Percentiles rank a stretch among this genome's conserved stretches.
phyloP scores from a whole-genome alignment of 1,284 basidiomycete genomes.

The Peniophora sp. region DNA sequence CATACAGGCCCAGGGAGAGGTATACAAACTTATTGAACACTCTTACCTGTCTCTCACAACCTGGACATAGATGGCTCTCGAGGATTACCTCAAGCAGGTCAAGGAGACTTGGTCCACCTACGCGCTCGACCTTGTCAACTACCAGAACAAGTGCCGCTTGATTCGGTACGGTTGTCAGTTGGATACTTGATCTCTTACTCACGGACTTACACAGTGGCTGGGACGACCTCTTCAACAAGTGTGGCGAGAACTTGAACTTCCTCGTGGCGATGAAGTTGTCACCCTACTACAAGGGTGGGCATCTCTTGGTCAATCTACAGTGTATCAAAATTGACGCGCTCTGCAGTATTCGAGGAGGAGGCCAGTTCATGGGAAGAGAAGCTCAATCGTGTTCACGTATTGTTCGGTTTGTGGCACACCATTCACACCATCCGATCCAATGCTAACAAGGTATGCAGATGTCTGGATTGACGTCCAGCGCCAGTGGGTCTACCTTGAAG shows the following conservation, averaged over 20 bases:
- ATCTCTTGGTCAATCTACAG: not conserved
- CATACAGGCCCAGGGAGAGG: constrained; percentile 96
- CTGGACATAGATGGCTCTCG: constrained; percentile 71
- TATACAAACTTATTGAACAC: constrained; percentile 19
- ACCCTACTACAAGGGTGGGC: constrained; percentile 87
- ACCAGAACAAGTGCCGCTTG: constrained; percentile 96
- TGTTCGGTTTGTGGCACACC: constrained; percentile 67
- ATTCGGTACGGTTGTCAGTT: constrained; percentile 55
- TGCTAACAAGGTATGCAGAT: constrained; percentile 39
- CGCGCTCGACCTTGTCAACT: constrained; percentile 93
- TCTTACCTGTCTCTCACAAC: not conserved
- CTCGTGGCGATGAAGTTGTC: constrained; percentile 96
- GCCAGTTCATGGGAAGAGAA: constrained; percentile 93
- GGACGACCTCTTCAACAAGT: constrained; percentile 97
- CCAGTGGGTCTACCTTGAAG: constrained; percentile 99
- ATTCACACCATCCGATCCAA: not conserved
- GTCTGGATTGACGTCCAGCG: constrained; percentile 99
- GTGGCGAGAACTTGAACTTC: constrained; percentile 94
- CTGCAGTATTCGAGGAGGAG: constrained; percentile 86
- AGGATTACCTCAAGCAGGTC: constrained; percentile 92
- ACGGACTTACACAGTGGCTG: constrained; percentile 60
- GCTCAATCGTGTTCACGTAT: constrained; percentile 88
- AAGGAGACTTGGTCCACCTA: constrained; percentile 97
- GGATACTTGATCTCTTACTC: not conserved
- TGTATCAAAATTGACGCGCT: constrained; percentile 1